Evolutionary conservation across 2,329 filamentous ascomycete species (phyloP).

Genomic region (Eutypella sp.): DNA sequence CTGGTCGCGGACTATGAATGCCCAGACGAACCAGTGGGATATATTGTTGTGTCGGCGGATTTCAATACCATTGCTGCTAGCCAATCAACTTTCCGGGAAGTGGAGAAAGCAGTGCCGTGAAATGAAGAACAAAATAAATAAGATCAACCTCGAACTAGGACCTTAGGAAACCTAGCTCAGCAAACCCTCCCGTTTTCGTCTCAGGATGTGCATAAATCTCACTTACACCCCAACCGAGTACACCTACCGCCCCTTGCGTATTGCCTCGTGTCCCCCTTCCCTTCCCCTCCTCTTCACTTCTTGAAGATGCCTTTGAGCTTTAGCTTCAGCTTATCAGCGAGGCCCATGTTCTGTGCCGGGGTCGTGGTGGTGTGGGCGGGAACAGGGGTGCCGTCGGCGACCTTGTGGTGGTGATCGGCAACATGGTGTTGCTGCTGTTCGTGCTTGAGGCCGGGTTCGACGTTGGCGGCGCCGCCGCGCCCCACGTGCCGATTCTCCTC

Average conservation of each 20-base stretch:
- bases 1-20: too few relatives aligned
- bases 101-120: too few relatives aligned
- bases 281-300: constrained; percentile 29
- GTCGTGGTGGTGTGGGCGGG: constrained; percentile 13
- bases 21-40: too few relatives aligned
- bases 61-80: too few relatives aligned
- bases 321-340: constrained; percentile 54
- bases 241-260: too few relatives aligned
- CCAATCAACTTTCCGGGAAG: too few relatives aligned
- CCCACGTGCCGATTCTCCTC: constrained; percentile 51
- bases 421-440: constrained; percentile 10
- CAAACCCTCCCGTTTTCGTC: not conserved
- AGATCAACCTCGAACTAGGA: too few relatives aligned
- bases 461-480: constrained; percentile 57
- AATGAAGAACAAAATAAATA: too few relatives aligned
- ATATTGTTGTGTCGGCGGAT: too few relatives aligned
- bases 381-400: constrained; percentile 25
- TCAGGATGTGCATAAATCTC: not conserved
- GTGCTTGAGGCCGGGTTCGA: constrained; percentile 32
- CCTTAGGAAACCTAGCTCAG: too few relatives aligned
- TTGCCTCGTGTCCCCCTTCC: not conserved
- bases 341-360: constrained; percentile 31
- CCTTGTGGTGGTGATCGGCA: too few relatives aligned
- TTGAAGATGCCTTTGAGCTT: constrained; percentile 49
- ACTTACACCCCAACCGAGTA: not conserved